Evolutionary conservation across 2,329 filamentous ascomycete genomes (phyloP).

Genomic region (Reticulascus tulasneorum): DNA sequence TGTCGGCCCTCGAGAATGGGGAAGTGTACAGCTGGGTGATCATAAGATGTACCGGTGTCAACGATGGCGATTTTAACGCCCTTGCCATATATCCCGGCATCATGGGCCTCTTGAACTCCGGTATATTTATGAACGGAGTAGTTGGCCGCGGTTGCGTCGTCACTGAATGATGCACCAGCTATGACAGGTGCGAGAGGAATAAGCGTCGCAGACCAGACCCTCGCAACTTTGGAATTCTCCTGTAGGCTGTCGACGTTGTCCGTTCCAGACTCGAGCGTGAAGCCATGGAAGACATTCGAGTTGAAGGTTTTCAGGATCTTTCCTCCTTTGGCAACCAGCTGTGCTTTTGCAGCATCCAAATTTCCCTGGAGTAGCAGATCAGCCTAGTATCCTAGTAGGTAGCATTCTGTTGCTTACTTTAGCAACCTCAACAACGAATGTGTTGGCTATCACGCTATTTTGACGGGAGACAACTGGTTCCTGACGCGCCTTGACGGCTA

Average conservation of each 20-base stretch:
- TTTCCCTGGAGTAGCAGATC: too few relatives aligned
- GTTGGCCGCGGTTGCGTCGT: conserved; percentile 15
- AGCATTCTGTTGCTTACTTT: too few relatives aligned
- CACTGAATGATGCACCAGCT: conserved; percentile 6
- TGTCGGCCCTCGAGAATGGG: too few relatives aligned
- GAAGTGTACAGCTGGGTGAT: conserved; percentile 27
- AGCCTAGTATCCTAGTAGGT: too few relatives aligned
- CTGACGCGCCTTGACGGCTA: too few relatives aligned
- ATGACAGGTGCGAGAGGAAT: conserved; percentile 14
- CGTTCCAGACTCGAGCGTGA: conserved; percentile 22
- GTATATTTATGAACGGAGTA: conserved; percentile 33
- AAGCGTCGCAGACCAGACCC: conserved; percentile 28
- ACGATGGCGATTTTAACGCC: conserved; percentile 35
- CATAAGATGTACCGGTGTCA: conserved; percentile 37
- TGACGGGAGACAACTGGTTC: too few relatives aligned
- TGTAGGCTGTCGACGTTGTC: conserved; percentile 28
- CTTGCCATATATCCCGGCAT: conserved; percentile 31
- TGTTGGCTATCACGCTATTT: too few relatives aligned
- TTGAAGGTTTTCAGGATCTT: conserved; percentile 22
- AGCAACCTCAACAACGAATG: conserved; percentile 10
- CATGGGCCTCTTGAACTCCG: conserved; percentile 33
- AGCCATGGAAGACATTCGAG: conserved; percentile 22
- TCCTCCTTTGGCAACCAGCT: neutral
- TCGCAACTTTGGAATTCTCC: conserved; percentile 23
- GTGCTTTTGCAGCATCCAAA: too few relatives aligned